A percentile compares a stretch with the other conserved stretches of the same genome.
phyloP scores from a whole-genome alignment of 345 rosid species.

The Sisymbrium altissimum region DNA sequence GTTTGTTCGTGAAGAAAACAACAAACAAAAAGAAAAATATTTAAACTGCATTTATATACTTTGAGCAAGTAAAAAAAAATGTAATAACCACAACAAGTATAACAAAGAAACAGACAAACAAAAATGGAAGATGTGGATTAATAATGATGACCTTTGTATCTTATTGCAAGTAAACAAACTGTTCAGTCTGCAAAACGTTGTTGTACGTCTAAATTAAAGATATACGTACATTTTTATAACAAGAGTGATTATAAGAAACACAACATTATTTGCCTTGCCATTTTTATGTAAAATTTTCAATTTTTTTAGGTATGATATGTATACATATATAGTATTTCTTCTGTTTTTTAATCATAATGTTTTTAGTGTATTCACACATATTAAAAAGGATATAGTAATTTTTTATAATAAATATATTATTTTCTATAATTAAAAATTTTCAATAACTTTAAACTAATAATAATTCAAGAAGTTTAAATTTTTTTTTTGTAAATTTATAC shows the following conservation, averaged over 20 bases:
- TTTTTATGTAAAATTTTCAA: neutral
- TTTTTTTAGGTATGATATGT: neutral
- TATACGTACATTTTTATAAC: neutral
- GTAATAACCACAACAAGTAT: neutral
- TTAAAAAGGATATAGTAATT: too few relatives aligned
- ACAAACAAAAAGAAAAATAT: neutral
- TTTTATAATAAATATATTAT: too few relatives aligned
- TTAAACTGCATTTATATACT: neutral
- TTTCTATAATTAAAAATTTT: too few relatives aligned
- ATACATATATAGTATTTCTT: neutral
- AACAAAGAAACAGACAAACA: neutral
- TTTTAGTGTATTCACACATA: too few relatives aligned
- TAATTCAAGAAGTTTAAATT: too few relatives aligned
- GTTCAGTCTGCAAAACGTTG: neutral
- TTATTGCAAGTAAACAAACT: neutral
- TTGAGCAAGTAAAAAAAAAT: neutral
- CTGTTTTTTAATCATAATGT: too few relatives aligned
- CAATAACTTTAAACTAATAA: too few relatives aligned
- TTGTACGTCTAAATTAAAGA: neutral
- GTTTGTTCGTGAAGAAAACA: conserved; percentile 2
- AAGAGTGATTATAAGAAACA: neutral
- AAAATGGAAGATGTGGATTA: neutral
- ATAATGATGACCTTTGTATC: neutral
- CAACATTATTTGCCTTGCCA: neutral
- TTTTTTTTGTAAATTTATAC: too few relatives aligned